These are phyloP conservation scores for Immersiporthe knoxdaviesiana DNA, from an alignment of 2,329 filamentous ascomycete species.

Conservation along the genomic window DNA sequence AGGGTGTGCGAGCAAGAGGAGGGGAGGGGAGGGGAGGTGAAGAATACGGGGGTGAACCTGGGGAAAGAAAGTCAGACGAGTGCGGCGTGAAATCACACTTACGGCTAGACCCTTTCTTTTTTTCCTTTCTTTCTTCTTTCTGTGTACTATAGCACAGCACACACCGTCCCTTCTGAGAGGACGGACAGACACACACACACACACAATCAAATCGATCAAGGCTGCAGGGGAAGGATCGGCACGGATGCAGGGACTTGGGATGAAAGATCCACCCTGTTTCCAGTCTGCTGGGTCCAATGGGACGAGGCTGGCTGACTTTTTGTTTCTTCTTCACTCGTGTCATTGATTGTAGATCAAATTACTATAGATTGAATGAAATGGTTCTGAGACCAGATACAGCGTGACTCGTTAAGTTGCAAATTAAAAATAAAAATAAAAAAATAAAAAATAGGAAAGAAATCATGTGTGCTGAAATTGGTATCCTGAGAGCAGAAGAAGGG, in stretches of 20 bases:
- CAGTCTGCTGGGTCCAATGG: conserved; percentile 11
- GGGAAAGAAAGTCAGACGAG: background rate
- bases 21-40: background rate
- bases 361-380: background rate
- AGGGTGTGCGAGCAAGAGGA: background rate
- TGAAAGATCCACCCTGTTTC: conserved; percentile 6
- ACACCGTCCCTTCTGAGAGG: background rate
- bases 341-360: background rate
- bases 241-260: conserved; percentile 4
- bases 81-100: background rate
- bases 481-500: conserved; percentile 21
- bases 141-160: background rate
- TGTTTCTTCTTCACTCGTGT: background rate
- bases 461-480: conserved; percentile 29
- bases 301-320: background rate
- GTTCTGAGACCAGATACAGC: background rate
- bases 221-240: conserved; percentile 14
- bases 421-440: too few relatives aligned
- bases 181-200: background rate
- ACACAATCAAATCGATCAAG: background rate
- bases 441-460: too few relatives aligned
- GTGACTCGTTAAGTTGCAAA: background rate
- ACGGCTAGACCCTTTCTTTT: background rate
- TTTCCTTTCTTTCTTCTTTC: background rate
- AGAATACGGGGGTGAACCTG: background rate